A percentile compares a stretch with the other conserved stretches of the same genome.
Conservation (phyloP, 768 basidiomycete species). For the Botryobasidium botryosum region DNA sequence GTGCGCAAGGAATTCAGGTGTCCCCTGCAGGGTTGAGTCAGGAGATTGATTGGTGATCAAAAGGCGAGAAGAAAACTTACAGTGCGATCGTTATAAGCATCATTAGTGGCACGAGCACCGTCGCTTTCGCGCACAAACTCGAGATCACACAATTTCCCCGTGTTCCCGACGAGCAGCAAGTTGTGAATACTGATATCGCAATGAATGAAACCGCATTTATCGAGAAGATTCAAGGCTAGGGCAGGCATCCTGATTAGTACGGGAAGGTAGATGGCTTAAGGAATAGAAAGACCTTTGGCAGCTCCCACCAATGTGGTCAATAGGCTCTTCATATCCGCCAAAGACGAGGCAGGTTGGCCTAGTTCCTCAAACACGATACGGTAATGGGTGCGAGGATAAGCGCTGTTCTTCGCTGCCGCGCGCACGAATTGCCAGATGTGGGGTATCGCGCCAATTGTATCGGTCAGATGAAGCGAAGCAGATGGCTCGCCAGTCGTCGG, state of each 20-base stretch:
- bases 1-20: no score
- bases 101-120: no score
- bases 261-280: background rate
- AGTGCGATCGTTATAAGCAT: no score
- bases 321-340: background rate
- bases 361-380: background rate
- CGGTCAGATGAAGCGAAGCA: no score
- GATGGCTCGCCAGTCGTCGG: no score
- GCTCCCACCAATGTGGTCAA: background rate
- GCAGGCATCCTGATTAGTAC: background rate
- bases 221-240: background rate
- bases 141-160: no score
- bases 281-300: background rate
- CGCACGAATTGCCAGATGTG: no score
- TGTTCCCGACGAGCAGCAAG: background rate
- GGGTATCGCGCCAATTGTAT: no score
- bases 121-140: no score
- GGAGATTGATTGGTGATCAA: no score
- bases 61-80: no score
- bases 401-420: background rate
- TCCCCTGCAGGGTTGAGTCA: no score
- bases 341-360: background rate
- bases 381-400: background rate
- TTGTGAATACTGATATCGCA: background rate
- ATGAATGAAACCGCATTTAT: background rate